A percentile compares a stretch with the other conserved stretches of the same genome.
phyloP scores from a whole-genome alignment of 345 rosid species.

The Excoecaria agallocha region DNA sequence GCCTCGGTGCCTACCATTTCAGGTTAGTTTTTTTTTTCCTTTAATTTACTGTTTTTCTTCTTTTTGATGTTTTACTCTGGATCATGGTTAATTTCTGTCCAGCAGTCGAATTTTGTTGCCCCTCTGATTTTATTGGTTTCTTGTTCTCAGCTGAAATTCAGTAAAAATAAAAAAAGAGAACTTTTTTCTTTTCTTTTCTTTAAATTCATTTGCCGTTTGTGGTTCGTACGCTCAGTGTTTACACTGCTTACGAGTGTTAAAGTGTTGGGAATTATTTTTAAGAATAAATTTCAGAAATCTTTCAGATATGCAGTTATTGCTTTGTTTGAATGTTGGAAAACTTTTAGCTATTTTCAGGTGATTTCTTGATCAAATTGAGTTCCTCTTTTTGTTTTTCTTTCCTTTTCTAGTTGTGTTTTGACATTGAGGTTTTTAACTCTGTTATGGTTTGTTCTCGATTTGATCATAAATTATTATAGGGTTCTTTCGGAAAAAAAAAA shows the following conservation, averaged over 20 bases:
- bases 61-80: neutral
- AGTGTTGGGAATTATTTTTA: neutral
- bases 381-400: neutral
- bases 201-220: neutral
- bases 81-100: neutral
- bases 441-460: neutral
- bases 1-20: conserved; percentile 89
- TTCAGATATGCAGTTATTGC: neutral
- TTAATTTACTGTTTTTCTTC: neutral
- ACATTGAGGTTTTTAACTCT: neutral
- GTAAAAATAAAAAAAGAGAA: too few species aligned
- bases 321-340: neutral
- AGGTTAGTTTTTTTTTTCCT: conserved; percentile 40
- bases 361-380: neutral
- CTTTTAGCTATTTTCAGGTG: neutral
- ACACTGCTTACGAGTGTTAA: neutral
- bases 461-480: too few species aligned
- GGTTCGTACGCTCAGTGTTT: neutral
- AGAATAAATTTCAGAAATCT: neutral
- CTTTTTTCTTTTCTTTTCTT: neutral
- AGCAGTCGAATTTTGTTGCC: neutral
- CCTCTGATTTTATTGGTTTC: neutral
- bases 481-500: too few species aligned
- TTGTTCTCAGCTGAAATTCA: neutral
- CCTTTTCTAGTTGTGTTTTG: conserved; percentile 6